A percentile compares a stretch with the other conserved stretches of the same genome.
Evolutionary conservation across 257 asterid species (phyloP).

Genomic region (Voacanga thouarsii): DNA sequence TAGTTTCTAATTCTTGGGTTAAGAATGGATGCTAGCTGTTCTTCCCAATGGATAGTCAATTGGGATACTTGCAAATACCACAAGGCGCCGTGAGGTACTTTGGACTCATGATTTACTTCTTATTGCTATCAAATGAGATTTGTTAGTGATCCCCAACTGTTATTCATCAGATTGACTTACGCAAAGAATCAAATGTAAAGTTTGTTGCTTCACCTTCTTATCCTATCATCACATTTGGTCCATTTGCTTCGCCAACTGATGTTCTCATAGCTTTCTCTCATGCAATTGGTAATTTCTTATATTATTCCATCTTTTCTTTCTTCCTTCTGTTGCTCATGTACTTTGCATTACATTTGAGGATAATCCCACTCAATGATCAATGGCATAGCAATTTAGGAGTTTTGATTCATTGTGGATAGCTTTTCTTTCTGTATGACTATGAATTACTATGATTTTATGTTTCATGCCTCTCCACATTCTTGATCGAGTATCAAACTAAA

Average conservation of each 20-base stretch:
- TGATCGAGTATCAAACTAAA: not conserved
- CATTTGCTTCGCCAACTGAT: constrained; percentile 83
- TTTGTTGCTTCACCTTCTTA: constrained; percentile 53
- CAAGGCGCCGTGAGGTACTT: constrained; percentile 83
- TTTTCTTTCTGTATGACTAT: not conserved
- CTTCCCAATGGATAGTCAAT: constrained; percentile 85
- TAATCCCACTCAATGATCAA: not conserved
- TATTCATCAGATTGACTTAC: constrained; percentile 74
- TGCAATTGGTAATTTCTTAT: constrained; percentile 66
- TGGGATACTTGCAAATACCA: constrained; percentile 94
- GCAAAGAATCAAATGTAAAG: constrained; percentile 58
- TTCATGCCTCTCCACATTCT: not conserved
- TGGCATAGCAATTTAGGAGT: not conserved
- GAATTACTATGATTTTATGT: not conserved
- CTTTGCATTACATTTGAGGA: not conserved
- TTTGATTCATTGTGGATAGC: not conserved
- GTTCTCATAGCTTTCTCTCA: constrained; percentile 70
- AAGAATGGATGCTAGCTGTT: constrained; percentile 70
- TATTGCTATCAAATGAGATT: constrained; percentile 3
- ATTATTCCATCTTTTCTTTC: constrained; percentile 6
- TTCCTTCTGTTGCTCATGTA: not conserved
- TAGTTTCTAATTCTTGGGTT: not conserved
- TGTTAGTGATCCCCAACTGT: constrained; percentile 17
- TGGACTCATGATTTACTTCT: constrained; percentile 15
- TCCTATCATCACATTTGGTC: constrained; percentile 87